phyloP scores from a whole-genome alignment of 2,329 filamentous ascomycete species.

The Aspergillus niger region DNA sequence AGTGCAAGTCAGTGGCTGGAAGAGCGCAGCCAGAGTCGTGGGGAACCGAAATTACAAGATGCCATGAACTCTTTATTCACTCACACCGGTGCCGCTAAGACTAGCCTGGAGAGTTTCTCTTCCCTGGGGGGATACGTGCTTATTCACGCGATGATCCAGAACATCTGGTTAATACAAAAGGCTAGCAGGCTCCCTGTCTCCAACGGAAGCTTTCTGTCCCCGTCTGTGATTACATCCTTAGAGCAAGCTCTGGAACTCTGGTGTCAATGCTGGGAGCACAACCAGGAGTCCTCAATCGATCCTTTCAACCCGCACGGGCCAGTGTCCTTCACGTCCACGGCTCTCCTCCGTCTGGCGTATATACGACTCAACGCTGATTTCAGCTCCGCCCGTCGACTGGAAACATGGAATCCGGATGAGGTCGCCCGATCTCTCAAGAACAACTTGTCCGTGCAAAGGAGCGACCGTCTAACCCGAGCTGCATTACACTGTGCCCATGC shows the following conservation, averaged over 20 bases:
- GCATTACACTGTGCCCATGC: slow-evolving; percentile 58
- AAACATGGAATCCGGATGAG: slow-evolving; percentile 35
- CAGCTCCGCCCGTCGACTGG: slow-evolving; percentile 33
- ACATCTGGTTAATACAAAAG: slow-evolving; percentile 39
- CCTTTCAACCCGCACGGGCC: slow-evolving; percentile 38
- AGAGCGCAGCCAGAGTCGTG: slow-evolving; percentile 24
- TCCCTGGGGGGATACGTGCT: slow-evolving; percentile 37
- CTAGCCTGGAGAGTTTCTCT: slow-evolving; percentile 31
- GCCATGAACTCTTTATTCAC: slow-evolving; percentile 31
- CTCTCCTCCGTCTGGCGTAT: slow-evolving; percentile 36
- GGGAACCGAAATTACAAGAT: slow-evolving; percentile 33
- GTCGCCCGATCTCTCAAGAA: slow-evolving; percentile 35
- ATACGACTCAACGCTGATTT: slow-evolving; percentile 39
- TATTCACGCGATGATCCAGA: slow-evolving; percentile 37
- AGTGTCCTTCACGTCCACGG: slow-evolving; percentile 37
- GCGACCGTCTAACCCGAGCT: slow-evolving; percentile 49
- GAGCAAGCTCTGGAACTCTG: slow-evolving; percentile 38
- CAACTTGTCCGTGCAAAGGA: slow-evolving; percentile 46
- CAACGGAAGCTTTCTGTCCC: slow-evolving; percentile 24
- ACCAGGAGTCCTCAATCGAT: slow-evolving; percentile 38
- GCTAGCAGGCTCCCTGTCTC: slow-evolving; percentile 30
- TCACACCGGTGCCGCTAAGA: slow-evolving; percentile 11
- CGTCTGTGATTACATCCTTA: slow-evolving; percentile 28
- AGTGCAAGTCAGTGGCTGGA: slow-evolving; percentile 27
- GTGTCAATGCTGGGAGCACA: slow-evolving; percentile 41